Percentiles rank a stretch among this genome's conserved stretches.
These are phyloP conservation scores for Tympanopsis confertula DNA, from an alignment of 2,329 filamentous ascomycete species.

Conservation along the genomic window DNA sequence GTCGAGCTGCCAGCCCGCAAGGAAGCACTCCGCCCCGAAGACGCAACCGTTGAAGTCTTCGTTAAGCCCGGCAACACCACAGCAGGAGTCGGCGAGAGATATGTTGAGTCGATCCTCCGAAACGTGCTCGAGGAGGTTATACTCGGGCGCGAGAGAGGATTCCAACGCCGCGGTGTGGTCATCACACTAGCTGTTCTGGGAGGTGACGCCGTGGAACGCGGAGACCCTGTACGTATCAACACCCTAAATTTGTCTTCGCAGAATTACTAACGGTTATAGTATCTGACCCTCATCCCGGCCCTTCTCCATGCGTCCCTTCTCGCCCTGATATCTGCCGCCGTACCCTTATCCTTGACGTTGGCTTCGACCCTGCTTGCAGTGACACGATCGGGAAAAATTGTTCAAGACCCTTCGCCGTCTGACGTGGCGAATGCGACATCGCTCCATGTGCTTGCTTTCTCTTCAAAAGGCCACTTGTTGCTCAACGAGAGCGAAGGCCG, in stretches of 20 bases:
- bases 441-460: not conserved
- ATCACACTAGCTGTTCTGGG: not conserved
- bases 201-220: not conserved
- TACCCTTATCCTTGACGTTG: not conserved
- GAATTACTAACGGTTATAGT: not conserved
- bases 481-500: not conserved
- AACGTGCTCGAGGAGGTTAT: not conserved
- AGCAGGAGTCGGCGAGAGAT: not conserved
- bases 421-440: not conserved
- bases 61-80: not conserved
- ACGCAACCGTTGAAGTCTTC: not conserved
- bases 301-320: constrained; percentile 1
- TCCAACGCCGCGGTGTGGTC: not conserved
- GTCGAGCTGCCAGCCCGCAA: not conserved
- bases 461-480: not conserved
- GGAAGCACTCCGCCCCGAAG: not conserved
- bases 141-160: not conserved
- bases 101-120: not conserved
- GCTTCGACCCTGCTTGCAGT: not conserved
- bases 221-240: not conserved
- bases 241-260: not conserved
- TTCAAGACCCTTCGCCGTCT: not conserved
- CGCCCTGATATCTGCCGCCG: not conserved
- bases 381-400: not conserved
- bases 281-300: not conserved